phyloP scores from a whole-genome alignment of 129 eudicot genomes.

The Apium graveolens region DNA sequence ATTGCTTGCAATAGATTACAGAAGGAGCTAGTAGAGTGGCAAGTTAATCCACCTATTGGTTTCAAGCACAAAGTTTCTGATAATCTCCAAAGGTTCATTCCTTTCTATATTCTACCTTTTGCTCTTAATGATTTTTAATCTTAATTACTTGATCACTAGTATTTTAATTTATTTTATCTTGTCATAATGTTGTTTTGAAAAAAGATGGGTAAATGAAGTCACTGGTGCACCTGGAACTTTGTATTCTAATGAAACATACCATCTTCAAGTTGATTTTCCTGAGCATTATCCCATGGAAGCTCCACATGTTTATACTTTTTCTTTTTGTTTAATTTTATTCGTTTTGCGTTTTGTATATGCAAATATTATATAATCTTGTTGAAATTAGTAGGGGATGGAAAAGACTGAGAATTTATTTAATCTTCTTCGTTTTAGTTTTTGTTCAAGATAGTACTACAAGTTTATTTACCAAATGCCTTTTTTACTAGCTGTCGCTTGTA shows the following conservation, averaged over 20 bases:
- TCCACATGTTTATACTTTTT: constrained; percentile 43
- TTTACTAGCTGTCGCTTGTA: too few relatives aligned
- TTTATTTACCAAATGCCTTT: too few relatives aligned
- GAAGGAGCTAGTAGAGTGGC: constrained; percentile 85
- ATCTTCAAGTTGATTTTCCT: constrained; percentile 87
- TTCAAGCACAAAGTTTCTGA: constrained; percentile 77
- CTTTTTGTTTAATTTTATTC: neutral
- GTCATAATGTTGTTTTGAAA: neutral
- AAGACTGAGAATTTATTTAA: too few relatives aligned
- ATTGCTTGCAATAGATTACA: constrained; percentile 76
- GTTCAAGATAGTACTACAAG: too few relatives aligned
- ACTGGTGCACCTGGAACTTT: constrained; percentile 76
- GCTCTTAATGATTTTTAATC: neutral
- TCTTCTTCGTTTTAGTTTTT: too few relatives aligned
- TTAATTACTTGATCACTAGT: too few relatives aligned
- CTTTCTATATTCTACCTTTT: neutral
- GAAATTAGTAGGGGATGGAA: too few relatives aligned
- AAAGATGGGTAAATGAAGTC: constrained; percentile 85
- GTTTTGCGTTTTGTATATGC: too few relatives aligned
- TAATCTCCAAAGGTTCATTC: constrained; percentile 84
- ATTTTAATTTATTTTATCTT: too few relatives aligned
- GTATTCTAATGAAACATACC: constrained; percentile 61
- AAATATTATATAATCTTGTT: too few relatives aligned
- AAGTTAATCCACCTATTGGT: constrained; percentile 72
- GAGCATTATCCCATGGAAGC: constrained; percentile 96